Percentiles rank a stretch among this genome's conserved stretches.
phyloP scores from a whole-genome alignment of 2,329 filamentous ascomycete species.

The Neofusicoccum cordaticola region DNA sequence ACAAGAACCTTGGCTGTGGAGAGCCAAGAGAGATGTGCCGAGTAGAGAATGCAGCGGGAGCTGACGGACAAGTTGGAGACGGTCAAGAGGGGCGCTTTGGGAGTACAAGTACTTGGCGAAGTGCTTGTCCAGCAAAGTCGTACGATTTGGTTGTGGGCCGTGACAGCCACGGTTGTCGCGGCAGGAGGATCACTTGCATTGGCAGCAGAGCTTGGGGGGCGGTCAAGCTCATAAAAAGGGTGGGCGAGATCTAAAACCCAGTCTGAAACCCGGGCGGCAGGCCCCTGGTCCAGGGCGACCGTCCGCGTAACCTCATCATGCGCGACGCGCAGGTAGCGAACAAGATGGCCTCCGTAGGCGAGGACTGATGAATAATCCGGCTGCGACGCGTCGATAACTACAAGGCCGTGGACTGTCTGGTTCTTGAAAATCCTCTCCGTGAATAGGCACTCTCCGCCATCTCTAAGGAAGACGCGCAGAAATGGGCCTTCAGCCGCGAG shows the following conservation, averaged over 20 bases:
- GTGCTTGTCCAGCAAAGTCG: slow-evolving; percentile 26
- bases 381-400: slow-evolving; percentile 35
- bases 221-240: slow-evolving; percentile 7
- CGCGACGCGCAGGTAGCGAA: slow-evolving; percentile 39
- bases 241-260: slow-evolving; percentile 34
- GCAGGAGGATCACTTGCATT: background rate
- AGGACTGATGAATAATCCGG: slow-evolving; percentile 23
- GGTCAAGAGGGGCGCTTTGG: slow-evolving; percentile 15
- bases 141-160: slow-evolving; percentile 82
- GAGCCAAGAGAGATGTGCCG: slow-evolving; percentile 69
- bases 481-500: slow-evolving; percentile 45
- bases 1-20: slow-evolving; percentile 63
- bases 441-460: slow-evolving; percentile 25
- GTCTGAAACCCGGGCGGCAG: slow-evolving; percentile 26
- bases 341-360: slow-evolving; percentile 44
- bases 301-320: background rate
- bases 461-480: slow-evolving; percentile 37
- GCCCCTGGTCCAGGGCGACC: background rate
- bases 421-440: slow-evolving; percentile 57
- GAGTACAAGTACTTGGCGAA: slow-evolving; percentile 4
- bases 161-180: slow-evolving; percentile 55
- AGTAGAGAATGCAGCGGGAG: slow-evolving; percentile 83
- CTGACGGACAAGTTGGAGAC: slow-evolving; percentile 58
- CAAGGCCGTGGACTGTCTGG: slow-evolving; percentile 74
- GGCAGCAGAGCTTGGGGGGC: slow-evolving; percentile 1